Base-by-base conservation (phyloP, 2,329 filamentous ascomycete species). In the Clarireedia sp. region DNA sequence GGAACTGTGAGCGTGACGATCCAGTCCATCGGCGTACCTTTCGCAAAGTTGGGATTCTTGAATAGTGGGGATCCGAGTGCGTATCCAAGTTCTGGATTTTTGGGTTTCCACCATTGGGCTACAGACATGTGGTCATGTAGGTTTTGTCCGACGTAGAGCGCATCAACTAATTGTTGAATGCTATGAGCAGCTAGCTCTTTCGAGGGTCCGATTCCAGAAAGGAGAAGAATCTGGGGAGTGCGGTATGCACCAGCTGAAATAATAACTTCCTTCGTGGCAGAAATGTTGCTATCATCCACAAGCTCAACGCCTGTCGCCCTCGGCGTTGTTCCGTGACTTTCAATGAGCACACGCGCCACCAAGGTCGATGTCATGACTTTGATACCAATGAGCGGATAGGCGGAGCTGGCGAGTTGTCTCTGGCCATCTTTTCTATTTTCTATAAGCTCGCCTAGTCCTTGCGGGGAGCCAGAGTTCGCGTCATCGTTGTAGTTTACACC, bases 141-240 rank as follows among this genome's bases (percentile, higher is more conserved):
- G 17, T 51, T 51, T 7, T 45, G 7, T 21, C 49, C 50, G 8
- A 45, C 26, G 9, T 45, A n/a, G 16, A 9, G 29, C 29, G 29
- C 29, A 50, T 50, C 14, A 3, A 40, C 9, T 19, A 50, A 4
- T 9, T 68, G 36, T 3, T 41, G 9, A 5, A 50, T 26, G 16
- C 2, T 5, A 26, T 41, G 48, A 17, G 8, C 24, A 17, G 23
- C 9, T 14, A 49, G 38, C 21, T 50, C 48, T 26, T 26, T 36
- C 4, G 7, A 3, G 3, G 36, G 4, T 3, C 36, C 36, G 8
- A 50, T 40, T 19, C 36, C 36, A 17, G 48, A 41, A 12, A 50
- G 48, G 2, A 41, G 21, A 3, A 50, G 17, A 9, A 50, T 29
- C 36, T 29, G 48, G 8, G 48, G 48, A 24, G 48, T 50, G 16